Base-by-base conservation (phyloP, 176 grass and related monocot species). In the Rhynchospora pubera region DNA sequence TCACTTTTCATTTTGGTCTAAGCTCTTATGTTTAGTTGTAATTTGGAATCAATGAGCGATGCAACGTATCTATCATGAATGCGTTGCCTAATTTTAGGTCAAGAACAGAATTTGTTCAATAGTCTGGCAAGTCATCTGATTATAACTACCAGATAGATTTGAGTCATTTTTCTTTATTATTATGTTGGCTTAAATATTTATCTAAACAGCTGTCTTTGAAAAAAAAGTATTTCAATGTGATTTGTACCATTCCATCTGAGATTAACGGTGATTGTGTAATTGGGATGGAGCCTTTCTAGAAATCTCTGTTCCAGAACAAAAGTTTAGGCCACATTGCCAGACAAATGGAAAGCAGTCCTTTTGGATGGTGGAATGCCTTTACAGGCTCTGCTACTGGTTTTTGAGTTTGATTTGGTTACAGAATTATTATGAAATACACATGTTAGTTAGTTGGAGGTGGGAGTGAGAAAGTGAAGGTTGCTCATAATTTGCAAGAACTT, bases 351-450 rank as follows among this genome's bases (percentile, higher is more conserved):
- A 19, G 0, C 42, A 68, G 14, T 43, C 15, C 69, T 13, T 16
- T 51, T 10, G 24, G 72, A 76, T 28, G 23, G 72, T 55, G 72
- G 48, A 76, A 76, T 76, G 22, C 72, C 48, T 76, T 76, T 76
- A 28, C 47, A 55, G 72, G 70, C 46, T 55, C 69, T 55, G 48
- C 22, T 76, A 55, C 72, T 76, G 23, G 23, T 76, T 52, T 51
- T 30, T 30, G 47, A 53, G 48, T 76, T 76, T 76, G 72, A 76
- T 76, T 55, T 76, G 65, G 15, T 44, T 44, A 69, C 65, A 44
- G 8, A 60, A 11, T 2, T 43, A 7, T 45, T 5, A 16, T 44
- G 23, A 55, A 18, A 16, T 76, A 30, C 69, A 51, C 68, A 72
- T 52, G 22, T 55, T 55, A 9, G 72, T 28, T 76, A 7, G 45